Conservation (phyloP, 805 yeast species). For the Candida patagonica region DNA sequence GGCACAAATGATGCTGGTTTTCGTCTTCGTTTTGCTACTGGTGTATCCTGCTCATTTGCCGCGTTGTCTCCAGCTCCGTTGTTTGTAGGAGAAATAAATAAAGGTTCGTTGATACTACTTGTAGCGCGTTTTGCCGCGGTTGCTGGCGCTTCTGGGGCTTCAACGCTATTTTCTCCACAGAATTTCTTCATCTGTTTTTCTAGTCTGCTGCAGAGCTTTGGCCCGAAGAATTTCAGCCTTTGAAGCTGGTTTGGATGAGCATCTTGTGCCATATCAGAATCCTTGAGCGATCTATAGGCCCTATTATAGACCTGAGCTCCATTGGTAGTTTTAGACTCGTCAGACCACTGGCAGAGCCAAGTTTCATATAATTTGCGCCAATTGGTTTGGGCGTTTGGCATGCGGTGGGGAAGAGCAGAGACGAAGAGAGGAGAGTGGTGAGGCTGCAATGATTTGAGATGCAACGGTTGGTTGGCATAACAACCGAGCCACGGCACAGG, state of each 20-base stretch:
- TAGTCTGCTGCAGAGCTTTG: conserved; percentile 48
- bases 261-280: conserved; percentile 37
- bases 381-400: too few relatives aligned
- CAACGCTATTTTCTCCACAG: conserved; percentile 46
- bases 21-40: conserved; percentile 2
- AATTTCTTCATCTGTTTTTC: conserved; percentile 38
- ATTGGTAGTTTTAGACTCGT: conserved; percentile 10
- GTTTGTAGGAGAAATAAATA: conserved; percentile 8
- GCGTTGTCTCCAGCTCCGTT: background rate
- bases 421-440: too few relatives aligned
- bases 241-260: conserved; percentile 48
- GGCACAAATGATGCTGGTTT: conserved; percentile 39
- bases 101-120: background rate
- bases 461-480: too few relatives aligned
- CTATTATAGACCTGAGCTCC: conserved; percentile 34
- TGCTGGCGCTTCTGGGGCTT: conserved; percentile 33
- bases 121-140: background rate
- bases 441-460: too few relatives aligned
- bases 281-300: conserved; percentile 46
- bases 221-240: conserved; percentile 62
- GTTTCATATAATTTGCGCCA: conserved; percentile 21
- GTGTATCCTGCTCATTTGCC: conserved; percentile 7
- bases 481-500: too few relatives aligned
- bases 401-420: too few relatives aligned
- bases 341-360: conserved; percentile 23